A percentile compares a stretch with the other conserved stretches of the same genome.
Evolutionary conservation across 2,329 filamentous ascomycete species (phyloP).

Genomic region (Botrytis deweyae): DNA sequence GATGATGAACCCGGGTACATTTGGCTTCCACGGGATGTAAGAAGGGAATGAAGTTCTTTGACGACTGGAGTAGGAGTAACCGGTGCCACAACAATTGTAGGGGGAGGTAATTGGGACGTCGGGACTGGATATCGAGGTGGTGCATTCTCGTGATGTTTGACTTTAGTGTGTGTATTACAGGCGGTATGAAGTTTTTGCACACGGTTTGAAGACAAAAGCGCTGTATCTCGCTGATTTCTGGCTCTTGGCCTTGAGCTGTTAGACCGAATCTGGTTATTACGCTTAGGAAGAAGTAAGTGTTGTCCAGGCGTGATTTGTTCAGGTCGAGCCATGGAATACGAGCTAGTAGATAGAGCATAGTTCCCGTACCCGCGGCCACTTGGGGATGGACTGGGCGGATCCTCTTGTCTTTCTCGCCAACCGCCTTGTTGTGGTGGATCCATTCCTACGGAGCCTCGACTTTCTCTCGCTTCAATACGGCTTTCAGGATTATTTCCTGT

Average conservation of each 20-base stretch:
- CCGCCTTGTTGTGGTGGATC: not conserved
- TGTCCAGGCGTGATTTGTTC: not conserved
- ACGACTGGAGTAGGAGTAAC: not conserved
- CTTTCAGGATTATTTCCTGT: too few species aligned
- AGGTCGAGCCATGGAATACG: not conserved
- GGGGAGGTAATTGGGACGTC: too few species aligned
- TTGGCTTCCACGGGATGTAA: too few species aligned
- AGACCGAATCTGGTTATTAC: not conserved
- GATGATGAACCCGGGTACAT: too few species aligned
- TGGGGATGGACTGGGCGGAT: not conserved
- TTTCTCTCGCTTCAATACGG: not conserved
- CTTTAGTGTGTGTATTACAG: not conserved
- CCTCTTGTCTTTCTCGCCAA: not conserved
- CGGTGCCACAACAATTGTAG: not conserved
- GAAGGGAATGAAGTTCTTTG: too few species aligned
- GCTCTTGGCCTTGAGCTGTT: not conserved
- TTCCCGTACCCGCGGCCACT: not conserved
- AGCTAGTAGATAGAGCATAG: not conserved
- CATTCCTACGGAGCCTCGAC: not conserved
- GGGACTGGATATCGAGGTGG: not conserved
- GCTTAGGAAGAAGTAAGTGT: not conserved
- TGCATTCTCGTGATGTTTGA: not conserved
- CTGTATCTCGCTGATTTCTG: not conserved
- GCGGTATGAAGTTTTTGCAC: not conserved
- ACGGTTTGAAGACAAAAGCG: not conserved